A percentile compares a stretch with the other conserved stretches of the same genome.
phyloP scores from a whole-genome alignment of 257 asterid species.

The Scutellaria barbata region DNA sequence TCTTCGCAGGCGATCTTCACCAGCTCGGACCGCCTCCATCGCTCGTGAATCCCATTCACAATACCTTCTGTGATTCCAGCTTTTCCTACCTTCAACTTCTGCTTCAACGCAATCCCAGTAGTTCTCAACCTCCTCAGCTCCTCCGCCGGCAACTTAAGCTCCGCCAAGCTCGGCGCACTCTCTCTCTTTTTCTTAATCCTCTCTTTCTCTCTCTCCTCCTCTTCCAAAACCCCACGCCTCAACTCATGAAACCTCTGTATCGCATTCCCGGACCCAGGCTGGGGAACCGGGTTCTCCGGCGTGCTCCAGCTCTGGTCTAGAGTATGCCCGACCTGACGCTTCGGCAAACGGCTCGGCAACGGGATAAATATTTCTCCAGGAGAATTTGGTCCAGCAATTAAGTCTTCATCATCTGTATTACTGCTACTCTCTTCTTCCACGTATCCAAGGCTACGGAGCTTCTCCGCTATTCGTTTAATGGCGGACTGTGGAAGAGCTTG shows the following conservation, averaged over 20 bases:
- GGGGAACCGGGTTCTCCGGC: constrained; percentile 86
- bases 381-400: constrained; percentile 41
- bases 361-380: constrained; percentile 92
- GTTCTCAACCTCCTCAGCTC: constrained; percentile 79
- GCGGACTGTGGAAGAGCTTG: constrained; percentile 68
- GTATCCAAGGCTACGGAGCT: constrained; percentile 90
- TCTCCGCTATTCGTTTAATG: constrained; percentile 77
- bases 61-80: constrained; percentile 96
- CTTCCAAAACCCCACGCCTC: constrained; percentile 58
- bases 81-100: constrained; percentile 81
- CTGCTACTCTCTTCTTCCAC: constrained; percentile 59
- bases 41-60: constrained; percentile 94
- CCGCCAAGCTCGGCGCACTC: constrained; percentile 77
- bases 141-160: constrained; percentile 61
- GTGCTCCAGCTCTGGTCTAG: constrained; percentile 96
- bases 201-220: constrained; percentile 73
- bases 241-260: constrained; percentile 70
- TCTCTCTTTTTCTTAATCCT: constrained; percentile 56
- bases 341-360: constrained; percentile 68
- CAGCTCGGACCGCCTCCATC: constrained; percentile 87
- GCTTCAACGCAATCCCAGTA: constrained; percentile 65
- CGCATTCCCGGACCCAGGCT: constrained; percentile 73
- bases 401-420: constrained; percentile 35
- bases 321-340: constrained; percentile 85
- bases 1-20: constrained; percentile 88